Evolutionary conservation across 2,329 filamentous ascomycete species (phyloP), one percentile per base, ranked within the genome.

Genomic region (Trichophyton verrucosum): DNA sequence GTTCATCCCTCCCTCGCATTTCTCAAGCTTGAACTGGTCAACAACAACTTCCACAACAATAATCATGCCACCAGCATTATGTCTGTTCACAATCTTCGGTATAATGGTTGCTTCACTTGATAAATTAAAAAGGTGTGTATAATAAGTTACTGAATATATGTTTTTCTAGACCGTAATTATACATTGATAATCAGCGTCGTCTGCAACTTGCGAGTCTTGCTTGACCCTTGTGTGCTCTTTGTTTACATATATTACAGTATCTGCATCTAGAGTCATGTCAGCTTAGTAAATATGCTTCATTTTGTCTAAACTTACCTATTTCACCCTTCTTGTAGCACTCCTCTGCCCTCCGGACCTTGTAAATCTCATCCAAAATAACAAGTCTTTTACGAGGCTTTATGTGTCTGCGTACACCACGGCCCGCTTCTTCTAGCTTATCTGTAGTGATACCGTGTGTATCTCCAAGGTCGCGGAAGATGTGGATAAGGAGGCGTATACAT

Each of bases 311-410:
- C 71, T 59, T 70, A 75, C 74, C 73, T 60, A 75, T 69, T 70
- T 76, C 74, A 27, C 74, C 70, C 30, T 71, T 68, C 57, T 75
- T 75, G 60, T 69, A 75, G 11, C 73, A 69, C 64, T 76, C 74
- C 62, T 77, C 74, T 65, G 74, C 68, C 27, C 55, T 57, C 38
- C 55, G 30, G n/a, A 57, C 55, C 27, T 42, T 57, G 13, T 57
- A 74, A 15, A 77, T 73, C 62, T 77, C 75, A 30, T 73, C 71
- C 20, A 77, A 63, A 42, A 76, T 71, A 11, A 70, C 67, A 33
- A 74, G 67, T 38, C 72, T 71, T 3, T 72, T 69, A 2, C 66
- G 63, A 15, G 71, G 70, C 60, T 70, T 71, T 42, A 75, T 67
- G 47, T 72, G 71, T 15, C 73, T 56, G 44, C 60, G 67, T 3